Conservation (phyloP, 371 early-diverging fungal species). For the Lichtheimia hyalospora region DNA sequence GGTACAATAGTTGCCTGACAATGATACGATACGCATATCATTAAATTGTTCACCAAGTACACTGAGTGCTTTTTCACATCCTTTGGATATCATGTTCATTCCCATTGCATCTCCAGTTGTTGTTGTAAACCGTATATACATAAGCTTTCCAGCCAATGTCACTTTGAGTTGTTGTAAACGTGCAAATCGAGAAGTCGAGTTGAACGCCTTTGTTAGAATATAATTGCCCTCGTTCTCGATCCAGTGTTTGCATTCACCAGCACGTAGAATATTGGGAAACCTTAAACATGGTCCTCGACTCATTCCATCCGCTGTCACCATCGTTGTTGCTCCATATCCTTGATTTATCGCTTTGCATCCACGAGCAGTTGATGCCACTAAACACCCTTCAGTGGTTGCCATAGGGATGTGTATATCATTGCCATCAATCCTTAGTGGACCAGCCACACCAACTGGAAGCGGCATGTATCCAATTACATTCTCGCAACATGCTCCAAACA, state of each 20-base stretch:
- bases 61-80: slow-evolving; percentile 77
- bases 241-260: slow-evolving; percentile 76
- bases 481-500: slow-evolving; percentile 93
- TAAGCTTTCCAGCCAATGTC: slow-evolving; percentile 78
- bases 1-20: slow-evolving; percentile 95
- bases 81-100: slow-evolving; percentile 99
- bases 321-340: slow-evolving; percentile 85
- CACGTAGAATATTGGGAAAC: slow-evolving; percentile 70
- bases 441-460: slow-evolving; percentile 90
- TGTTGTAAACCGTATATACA: slow-evolving; percentile 86
- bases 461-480: slow-evolving; percentile 96
- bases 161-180: slow-evolving; percentile 79
- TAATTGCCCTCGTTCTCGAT: slow-evolving; percentile 70
- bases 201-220: slow-evolving; percentile 74
- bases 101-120: slow-evolving; percentile 98
- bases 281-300: slow-evolving; percentile 91
- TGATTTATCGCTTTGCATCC: slow-evolving; percentile 94
- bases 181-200: slow-evolving; percentile 91
- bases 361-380: slow-evolving; percentile 93
- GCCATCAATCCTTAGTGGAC: slow-evolving; percentile 83
- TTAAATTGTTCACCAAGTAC: slow-evolving; percentile 63
- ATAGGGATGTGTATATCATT: slow-evolving; percentile 85
- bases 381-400: slow-evolving; percentile 95
- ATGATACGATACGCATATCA: slow-evolving; percentile 76
- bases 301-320: slow-evolving; percentile 88